Base-by-base conservation (phyloP, 495 filamentous ascomycete genomes). In the Aspergillus ostianus region DNA sequence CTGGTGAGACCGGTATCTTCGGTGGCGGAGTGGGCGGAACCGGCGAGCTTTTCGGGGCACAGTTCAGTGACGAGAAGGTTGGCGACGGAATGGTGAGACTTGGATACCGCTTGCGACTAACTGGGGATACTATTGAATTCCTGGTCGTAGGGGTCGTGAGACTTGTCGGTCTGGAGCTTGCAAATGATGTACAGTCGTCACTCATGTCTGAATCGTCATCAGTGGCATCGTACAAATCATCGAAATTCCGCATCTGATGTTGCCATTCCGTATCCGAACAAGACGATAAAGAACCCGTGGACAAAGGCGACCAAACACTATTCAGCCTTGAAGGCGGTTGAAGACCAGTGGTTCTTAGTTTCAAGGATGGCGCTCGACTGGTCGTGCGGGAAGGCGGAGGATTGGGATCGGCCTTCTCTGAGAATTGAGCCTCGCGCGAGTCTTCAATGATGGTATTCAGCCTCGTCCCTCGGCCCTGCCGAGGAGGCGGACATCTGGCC, bases 371-470 rank as follows among this genome's bases (percentile, higher is more conserved):
- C 49, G 36, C 27, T 29, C 50, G 55, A 30, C 60, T 57, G n/a
- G 23, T 19, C 60, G 23, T 20, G 15, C 44, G 9, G 10, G 36
- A 4, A 5, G 26, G 44, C 8, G 19, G 29, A 47, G 44, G 30
- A 49, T 30, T 30, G 4, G 15, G 41, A n/a, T n/a, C 44, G 15
- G 55, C 15, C 15, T 62, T 62, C n/a, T 67, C 65, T 47, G 60
- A 54, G 45, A 67, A 67, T 18, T 73, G 67, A 13, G 70, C 61
- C 56, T 77, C 74, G 44, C 72, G 66, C 8, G 57, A 81, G 68
- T 92, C 88, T 77, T 93, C 90, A 68, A 89, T 87, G 86, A 93
- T 91, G 61, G 89, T 88, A 90, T 93, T 91, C 90, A 93, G 88
- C 62, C 75, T 71, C 71, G 82, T 79, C 69, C 81, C 83, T 75